These are phyloP conservation scores for Acanthamoeba rhysodes DNA, from an alignment of 208 protist genomes.

Conservation along the genomic window DNA sequence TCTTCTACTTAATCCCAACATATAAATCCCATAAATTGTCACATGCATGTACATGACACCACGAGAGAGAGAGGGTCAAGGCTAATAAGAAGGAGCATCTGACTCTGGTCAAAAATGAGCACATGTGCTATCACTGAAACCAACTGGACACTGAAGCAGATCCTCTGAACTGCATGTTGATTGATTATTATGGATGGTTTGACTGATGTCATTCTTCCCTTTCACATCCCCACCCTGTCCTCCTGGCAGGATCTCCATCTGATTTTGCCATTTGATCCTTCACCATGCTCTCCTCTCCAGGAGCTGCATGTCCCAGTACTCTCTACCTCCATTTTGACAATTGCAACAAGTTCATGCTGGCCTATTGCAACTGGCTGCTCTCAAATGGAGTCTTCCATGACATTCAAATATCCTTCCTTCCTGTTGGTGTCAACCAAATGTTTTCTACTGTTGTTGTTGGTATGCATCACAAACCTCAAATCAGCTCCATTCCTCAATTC, in stretches of 20 bases:
- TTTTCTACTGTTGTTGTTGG: not conserved
- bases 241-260: not conserved
- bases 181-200: too few relatives aligned
- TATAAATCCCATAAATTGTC: too few relatives aligned
- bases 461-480: not conserved
- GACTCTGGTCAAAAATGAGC: too few relatives aligned
- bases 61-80: too few relatives aligned
- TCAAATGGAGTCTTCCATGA: not conserved
- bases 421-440: not conserved
- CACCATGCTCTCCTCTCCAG: not conserved
- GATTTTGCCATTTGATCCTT: not conserved
- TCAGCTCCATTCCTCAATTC: not conserved
- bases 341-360: not conserved
- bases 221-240: not conserved
- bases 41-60: too few relatives aligned
- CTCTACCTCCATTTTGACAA: constrained; percentile 18
- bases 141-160: too few relatives aligned
- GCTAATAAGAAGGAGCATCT: too few relatives aligned
- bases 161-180: too few relatives aligned
- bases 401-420: not conserved
- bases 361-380: not conserved
- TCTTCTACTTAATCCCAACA: too few relatives aligned
- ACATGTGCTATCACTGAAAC: too few relatives aligned
- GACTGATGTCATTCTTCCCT: too few relatives aligned
- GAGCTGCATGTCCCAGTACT: not conserved